phyloP scores from a whole-genome alignment of 2,329 filamentous ascomycete species.

The Colletotrichum sp. region DNA sequence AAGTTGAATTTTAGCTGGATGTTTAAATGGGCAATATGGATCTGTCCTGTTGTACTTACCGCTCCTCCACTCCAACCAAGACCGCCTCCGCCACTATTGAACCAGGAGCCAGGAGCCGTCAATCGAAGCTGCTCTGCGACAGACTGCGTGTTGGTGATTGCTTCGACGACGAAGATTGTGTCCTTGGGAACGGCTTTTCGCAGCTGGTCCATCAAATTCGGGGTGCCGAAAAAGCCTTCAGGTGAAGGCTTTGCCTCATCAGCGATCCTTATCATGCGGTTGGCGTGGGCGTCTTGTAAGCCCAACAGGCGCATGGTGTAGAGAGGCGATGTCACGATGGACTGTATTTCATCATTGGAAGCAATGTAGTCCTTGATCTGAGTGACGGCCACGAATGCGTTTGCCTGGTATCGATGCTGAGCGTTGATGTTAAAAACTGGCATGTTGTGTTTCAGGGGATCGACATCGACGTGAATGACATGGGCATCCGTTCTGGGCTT shows the following conservation, averaged over 20 bases:
- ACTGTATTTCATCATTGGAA: slow-evolving; percentile 41
- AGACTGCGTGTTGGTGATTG: slow-evolving; percentile 71
- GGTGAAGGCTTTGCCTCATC: slow-evolving; percentile 51
- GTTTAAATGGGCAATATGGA: too few species aligned
- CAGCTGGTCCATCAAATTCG: background rate
- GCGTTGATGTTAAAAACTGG: slow-evolving; percentile 76
- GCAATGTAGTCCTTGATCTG: slow-evolving; percentile 66
- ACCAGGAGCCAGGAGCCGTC: slow-evolving; percentile 55
- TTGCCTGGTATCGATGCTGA: slow-evolving; percentile 68
- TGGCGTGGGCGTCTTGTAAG: too few species aligned
- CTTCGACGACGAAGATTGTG: slow-evolving; percentile 47
- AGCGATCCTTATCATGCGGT: background rate
- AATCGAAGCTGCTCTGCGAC: slow-evolving; percentile 73
- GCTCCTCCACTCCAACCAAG: slow-evolving; percentile 60
- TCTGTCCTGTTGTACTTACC: slow-evolving; percentile 34
- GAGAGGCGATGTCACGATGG: background rate
- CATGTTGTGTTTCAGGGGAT: slow-evolving; percentile 74
- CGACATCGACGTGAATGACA: slow-evolving; percentile 66
- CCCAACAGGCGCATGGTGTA: too few species aligned
- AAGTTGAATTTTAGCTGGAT: too few species aligned
- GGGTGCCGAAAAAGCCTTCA: slow-evolving; percentile 54
- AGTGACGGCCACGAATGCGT: slow-evolving; percentile 66
- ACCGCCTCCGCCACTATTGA: slow-evolving; percentile 59
- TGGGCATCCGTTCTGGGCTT: slow-evolving; percentile 41
- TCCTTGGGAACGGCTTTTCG: background rate